Percentiles rank a stretch among this genome's conserved stretches.
Conservation (phyloP, 2,329 filamentous ascomycete species). For the Nemania sp. region DNA sequence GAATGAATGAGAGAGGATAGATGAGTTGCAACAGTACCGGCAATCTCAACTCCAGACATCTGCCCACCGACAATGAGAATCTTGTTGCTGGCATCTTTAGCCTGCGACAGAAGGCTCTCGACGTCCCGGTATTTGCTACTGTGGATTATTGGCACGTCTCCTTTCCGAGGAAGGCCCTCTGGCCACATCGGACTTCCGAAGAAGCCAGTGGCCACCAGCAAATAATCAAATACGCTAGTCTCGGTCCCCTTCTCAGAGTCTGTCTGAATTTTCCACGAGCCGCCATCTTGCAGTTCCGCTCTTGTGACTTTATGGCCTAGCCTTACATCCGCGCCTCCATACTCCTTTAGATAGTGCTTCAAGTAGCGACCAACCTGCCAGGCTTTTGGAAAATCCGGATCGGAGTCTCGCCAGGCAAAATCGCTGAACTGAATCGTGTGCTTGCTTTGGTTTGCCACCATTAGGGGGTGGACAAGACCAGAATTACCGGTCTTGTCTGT, state of each 20-base stretch:
- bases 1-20: conserved; percentile 66
- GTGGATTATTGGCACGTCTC: conserved; percentile 60
- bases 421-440: conserved; percentile 77
- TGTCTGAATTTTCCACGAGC: conserved; percentile 48
- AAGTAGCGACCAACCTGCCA: conserved; percentile 78
- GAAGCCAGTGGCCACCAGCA: conserved; percentile 76
- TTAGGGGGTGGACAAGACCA: conserved; percentile 65
- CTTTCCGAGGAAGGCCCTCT: conserved; percentile 42
- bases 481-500: conserved; percentile 50
- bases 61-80: conserved; percentile 78
- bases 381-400: conserved; percentile 71
- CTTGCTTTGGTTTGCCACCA: conserved; percentile 74
- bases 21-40: conserved; percentile 71
- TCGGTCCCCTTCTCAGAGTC: conserved; percentile 43
- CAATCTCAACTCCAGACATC: conserved; percentile 80
- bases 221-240: conserved; percentile 65
- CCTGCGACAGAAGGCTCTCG: conserved; percentile 48
- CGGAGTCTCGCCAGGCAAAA: conserved; percentile 65
- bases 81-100: conserved; percentile 52
- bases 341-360: conserved; percentile 62
- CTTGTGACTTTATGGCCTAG: conserved; percentile 53
- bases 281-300: conserved; percentile 41
- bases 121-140: conserved; percentile 68
- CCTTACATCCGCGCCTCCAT: conserved; percentile 52
- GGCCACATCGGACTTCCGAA: conserved; percentile 67